phyloP scores from a whole-genome alignment of 2,329 filamentous ascomycete species.

The Thielaviopsis populi region DNA sequence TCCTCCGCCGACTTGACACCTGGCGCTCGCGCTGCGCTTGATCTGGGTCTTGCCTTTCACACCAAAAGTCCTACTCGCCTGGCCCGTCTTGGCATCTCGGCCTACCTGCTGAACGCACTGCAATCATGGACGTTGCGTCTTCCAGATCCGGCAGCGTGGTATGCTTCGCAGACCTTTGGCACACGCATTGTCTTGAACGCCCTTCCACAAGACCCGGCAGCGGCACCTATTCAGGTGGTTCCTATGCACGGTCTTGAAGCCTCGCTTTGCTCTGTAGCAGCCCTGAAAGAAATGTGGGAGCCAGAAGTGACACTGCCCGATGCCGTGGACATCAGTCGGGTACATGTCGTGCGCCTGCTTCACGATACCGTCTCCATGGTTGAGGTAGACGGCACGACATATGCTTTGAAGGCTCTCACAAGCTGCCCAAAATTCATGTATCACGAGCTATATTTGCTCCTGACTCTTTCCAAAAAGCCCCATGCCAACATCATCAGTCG shows the following conservation, averaged over 20 bases:
- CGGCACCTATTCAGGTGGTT: conserved; percentile 33
- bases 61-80: conserved; percentile 36
- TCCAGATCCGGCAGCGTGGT: conserved; percentile 24
- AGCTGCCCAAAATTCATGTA: conserved; percentile 46
- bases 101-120: conserved; percentile 39
- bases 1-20: conserved; percentile 31
- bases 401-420: conserved; percentile 44
- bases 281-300: conserved; percentile 32
- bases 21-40: conserved; percentile 32
- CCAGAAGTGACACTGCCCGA: conserved; percentile 29
- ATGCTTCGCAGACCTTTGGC: conserved; percentile 38
- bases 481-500: conserved; percentile 39
- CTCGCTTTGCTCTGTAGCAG: conserved; percentile 32
- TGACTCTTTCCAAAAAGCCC: conserved; percentile 29
- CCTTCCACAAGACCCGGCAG: conserved; percentile 32
- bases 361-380: conserved; percentile 47
- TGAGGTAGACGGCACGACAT: conserved; percentile 27
- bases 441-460: conserved; percentile 42
- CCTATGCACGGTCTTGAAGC: conserved; percentile 39
- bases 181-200: conserved; percentile 41
- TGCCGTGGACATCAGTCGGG: conserved; percentile 33
- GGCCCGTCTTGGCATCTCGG: conserved; percentile 35
- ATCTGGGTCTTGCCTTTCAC: conserved; percentile 39
- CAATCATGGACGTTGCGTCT: conserved; percentile 33
- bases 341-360: conserved; percentile 38